Base-by-base conservation (phyloP, 2,329 filamentous ascomycete genomes). In the Trichoderma breve region DNA sequence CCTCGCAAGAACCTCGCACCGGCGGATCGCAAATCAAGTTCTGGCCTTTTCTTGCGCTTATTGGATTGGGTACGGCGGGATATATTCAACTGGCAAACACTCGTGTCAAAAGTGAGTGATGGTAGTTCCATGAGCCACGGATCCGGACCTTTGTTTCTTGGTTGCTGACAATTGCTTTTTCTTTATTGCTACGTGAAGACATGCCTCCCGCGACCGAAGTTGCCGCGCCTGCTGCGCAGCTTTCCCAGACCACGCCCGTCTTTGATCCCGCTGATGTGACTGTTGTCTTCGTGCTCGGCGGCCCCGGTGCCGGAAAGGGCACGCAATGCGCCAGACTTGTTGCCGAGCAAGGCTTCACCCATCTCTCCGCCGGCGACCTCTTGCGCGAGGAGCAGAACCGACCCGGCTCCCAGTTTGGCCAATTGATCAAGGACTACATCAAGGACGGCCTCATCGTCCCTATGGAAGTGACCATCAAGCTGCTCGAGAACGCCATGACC, bases 201-300 rank as follows among this genome's bases (percentile, higher is more conserved):
- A 85, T 84, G 83, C 79, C 83, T 39, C 77, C 81, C 74, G 61
- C 74, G 57, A 76, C 80, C 76, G 77, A 78, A 72, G 75, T 80
- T 75, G 77, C 81, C 76, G 78, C 80, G 74, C 81, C 83, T 75
- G 81, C 81, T 77, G 81, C 78, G 76, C 81, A 80, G 78, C 83
- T 84, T 78, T 80, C 84, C 74, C 91, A 91, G 81, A 80, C 77
- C 24, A 78, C 80, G 39, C 92, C 95, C 5, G 89, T 90, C 79
- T 98, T 97, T 87, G 91, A 89, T 72, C 84, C 91, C 64, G 79
- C 89, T 71, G 87, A 94, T 73, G 93, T 97, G 36, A 96, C 94
- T n/a, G 95, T 98, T 72, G 85, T 99, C 82, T 98, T 97, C 85
- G 94, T 98, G 74, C 94, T 99, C 73, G 95, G 95, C 81, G 96